Base-by-base conservation (phyloP, 352 stramenopile genomes). In the Thalassiosira sp. region DNA sequence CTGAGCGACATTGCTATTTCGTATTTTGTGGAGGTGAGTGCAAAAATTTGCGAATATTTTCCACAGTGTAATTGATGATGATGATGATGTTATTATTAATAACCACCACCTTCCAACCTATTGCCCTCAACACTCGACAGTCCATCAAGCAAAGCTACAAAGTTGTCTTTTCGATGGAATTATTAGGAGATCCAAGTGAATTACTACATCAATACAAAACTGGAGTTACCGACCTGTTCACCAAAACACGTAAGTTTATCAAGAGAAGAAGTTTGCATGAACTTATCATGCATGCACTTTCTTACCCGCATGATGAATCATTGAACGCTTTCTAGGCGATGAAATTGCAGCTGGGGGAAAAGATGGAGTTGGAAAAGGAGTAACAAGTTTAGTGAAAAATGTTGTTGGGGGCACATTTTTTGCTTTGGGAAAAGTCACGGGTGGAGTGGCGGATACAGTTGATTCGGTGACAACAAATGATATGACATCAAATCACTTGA, bases 131-230 rank as follows among this genome's bases (percentile, higher is more conserved):
- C n/a, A n/a, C n/a, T n/a, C n/a, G n/a, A n/a, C n/a, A n/a, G n/a
- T n/a, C n/a, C n/a, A n/a, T n/a, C n/a, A n/a, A n/a, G n/a, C n/a
- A n/a, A n/a, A n/a, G 51, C 25, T 86, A 86, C 61, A 88, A 88
- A 56, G 67, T 88, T 28, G 35, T 88, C 10, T 84, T 84, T 69
- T 78, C 59, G 8, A 82, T 88, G 68, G 51, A 88, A 25, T 49
- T 88, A 6, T 48, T 88, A 10, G 81, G 81, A 13, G 81, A 88
- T 64, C 81, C 81, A 62, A 68, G 53, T 5, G 28, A 65, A 0
- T 58, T 88, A 31, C 20, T 68, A 13, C 62, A 86, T 63, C 68
- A 82, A 58, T 81, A 54, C 13, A 86, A 72, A 71, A 86, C 69
- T 31, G 81, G 81, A 3, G 31, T 78, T 43, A 64, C 58, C n/a